These are phyloP conservation scores for Aspergillus fischeri DNA, from an alignment of 2,329 filamentous ascomycete species.

Conservation along the genomic window DNA sequence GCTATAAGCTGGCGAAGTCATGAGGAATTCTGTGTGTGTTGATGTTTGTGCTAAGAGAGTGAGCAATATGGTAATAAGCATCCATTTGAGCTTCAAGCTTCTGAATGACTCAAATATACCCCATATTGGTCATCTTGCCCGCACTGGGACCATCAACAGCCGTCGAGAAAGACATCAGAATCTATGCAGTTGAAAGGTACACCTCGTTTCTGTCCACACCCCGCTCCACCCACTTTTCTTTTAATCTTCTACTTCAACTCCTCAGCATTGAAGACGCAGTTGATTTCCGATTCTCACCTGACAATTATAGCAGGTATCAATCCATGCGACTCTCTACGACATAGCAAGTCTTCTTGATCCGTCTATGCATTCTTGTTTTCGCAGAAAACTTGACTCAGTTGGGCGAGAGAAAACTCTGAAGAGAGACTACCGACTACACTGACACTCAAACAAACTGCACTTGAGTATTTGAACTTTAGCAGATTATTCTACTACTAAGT, in stretches of 20 bases:
- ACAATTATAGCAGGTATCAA: not conserved
- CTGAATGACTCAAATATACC: not conserved
- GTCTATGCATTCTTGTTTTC: not conserved
- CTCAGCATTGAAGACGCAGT: not conserved
- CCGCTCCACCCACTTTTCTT: not conserved
- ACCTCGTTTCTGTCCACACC: conserved; percentile 3
- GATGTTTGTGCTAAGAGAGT: not conserved
- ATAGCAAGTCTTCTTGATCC: not conserved
- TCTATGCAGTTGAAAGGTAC: not conserved
- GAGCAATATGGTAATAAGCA: too few relatives aligned
- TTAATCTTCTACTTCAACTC: not conserved
- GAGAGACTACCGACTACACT: too few relatives aligned
- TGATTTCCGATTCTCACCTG: not conserved
- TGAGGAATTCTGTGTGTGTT: conserved; percentile 4
- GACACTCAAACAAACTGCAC: not conserved
- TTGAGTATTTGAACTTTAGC: not conserved
- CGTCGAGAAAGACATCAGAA: not conserved
- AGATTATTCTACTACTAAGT: not conserved
- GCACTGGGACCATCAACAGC: not conserved
- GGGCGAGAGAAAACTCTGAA: not conserved
- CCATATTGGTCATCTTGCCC: not conserved
- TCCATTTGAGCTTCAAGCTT: not conserved
- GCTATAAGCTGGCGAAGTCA: conserved; percentile 19
- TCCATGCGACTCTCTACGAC: not conserved
- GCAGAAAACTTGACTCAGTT: not conserved